Base-by-base conservation (phyloP, 345 rosid genomes). In the Gossypium raimondii region DNA sequence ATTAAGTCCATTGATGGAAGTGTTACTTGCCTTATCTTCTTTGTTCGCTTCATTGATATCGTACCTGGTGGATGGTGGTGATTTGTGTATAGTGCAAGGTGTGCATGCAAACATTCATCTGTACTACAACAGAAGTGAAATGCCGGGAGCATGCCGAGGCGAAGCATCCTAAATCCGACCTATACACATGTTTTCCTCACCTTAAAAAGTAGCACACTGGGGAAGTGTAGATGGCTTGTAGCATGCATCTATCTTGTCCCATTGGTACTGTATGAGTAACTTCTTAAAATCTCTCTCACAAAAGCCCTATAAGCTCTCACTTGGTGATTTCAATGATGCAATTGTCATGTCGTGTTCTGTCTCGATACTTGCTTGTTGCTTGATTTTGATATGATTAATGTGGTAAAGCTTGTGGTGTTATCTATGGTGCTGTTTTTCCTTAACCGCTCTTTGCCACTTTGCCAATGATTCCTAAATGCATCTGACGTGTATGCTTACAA, bases 101-200 rank as follows among this genome's bases (percentile, higher is more conserved):
- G 62, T 80, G 85, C 79, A 80, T 80, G 81, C 83, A 80, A 73
- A 77, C 85, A 67, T 80, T 83, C 83, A 77, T 75, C 4, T 78
- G 83, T 29, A 83, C 85, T 56, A 80, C 80, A 29, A 34, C 79
- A n/a, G 83, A 80, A 68, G 83, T 80, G 77, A 80, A 80, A 76
- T 77, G 83, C 52, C 66, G 81, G 44, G 83, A 80, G 43, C 86
- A 80, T 44, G 85, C 83, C 1, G 81, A 80, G 69, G 81, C 81
- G 2, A 80, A 80, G 68, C 81, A 75, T 69, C 77, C 84, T 4
- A 73, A 80, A 66, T 67, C 78, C n/a, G 80, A 78, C 52, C 2
- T 67, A 17, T 53, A 57, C 45, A 0, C 68, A 2, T 80, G 82
- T 73, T 80, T 83, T 38, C 85, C 78, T 11, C 78, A 66, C 44